Percentiles rank a stretch among this genome's conserved stretches.
Conservation (phyloP, 2,329 filamentous ascomycete genomes). For the Penicillium thymicola region DNA sequence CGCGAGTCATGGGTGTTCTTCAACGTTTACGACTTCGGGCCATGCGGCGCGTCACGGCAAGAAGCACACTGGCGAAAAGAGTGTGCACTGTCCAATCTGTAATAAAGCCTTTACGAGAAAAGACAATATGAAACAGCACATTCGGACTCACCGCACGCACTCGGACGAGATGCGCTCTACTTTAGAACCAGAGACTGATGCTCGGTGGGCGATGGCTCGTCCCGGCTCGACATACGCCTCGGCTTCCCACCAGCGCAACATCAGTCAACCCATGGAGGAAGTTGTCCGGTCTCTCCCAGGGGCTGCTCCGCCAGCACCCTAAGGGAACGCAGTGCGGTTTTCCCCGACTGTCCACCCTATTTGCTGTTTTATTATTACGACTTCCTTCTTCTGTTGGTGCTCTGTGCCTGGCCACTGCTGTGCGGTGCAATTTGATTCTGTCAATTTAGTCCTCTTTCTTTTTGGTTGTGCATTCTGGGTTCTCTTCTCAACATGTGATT, state of each 20-base stretch:
- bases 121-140: conserved; percentile 69
- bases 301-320: conserved; percentile 3
- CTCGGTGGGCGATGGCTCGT: conserved; percentile 14
- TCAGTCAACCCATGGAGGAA: conserved; percentile 15
- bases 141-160: conserved; percentile 54
- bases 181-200: conserved; percentile 18
- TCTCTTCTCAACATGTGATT: not conserved
- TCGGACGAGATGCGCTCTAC: conserved; percentile 32
- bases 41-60: conserved; percentile 66
- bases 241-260: conserved; percentile 15
- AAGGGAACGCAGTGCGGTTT: not conserved
- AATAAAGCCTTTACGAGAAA: conserved; percentile 67
- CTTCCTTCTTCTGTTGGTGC: not conserved
- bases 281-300: conserved; percentile 7
- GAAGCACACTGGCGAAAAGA: conserved; percentile 67
- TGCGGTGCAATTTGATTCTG: conserved; percentile 8
- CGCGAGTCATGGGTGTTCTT: conserved; percentile 55
- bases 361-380: not conserved
- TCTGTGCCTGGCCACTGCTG: conserved; percentile 8
- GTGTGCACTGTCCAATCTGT: conserved; percentile 65
- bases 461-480: not conserved
- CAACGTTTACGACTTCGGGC: conserved; percentile 65
- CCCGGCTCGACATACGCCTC: conserved; percentile 12
- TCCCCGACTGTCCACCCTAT: not conserved
- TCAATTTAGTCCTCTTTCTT: not conserved